Evolutionary conservation across 192 early-diverging fungal genomes (phyloP).

Genomic region (Bifiguratus adelaidae): DNA sequence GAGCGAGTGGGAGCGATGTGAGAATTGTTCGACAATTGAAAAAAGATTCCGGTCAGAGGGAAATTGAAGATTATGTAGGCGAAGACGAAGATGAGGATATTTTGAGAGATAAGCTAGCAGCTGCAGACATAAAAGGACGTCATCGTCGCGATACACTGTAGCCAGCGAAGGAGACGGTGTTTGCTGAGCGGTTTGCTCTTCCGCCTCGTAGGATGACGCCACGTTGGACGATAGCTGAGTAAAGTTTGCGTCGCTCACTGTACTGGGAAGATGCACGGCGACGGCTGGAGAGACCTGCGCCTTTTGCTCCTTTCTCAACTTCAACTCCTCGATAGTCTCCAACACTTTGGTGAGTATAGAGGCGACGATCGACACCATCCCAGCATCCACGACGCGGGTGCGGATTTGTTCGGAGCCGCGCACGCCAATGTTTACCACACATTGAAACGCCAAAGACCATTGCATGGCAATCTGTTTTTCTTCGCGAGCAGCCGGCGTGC

Average conservation of each 20-base stretch:
- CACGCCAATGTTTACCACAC: slow-evolving; percentile 79
- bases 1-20: slow-evolving; percentile 48
- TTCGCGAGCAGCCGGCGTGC: slow-evolving; percentile 45
- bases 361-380: slow-evolving; percentile 74
- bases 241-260: too few species aligned
- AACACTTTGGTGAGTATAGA: slow-evolving; percentile 61
- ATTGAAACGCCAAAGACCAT: slow-evolving; percentile 76
- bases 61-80: slow-evolving; percentile 29
- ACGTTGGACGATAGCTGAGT: too few species aligned
- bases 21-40: slow-evolving; percentile 67
- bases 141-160: slow-evolving; percentile 64
- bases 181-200: background rate
- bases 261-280: too few species aligned
- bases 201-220: too few species aligned
- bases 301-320: slow-evolving; percentile 36
- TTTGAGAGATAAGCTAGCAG: slow-evolving; percentile 85
- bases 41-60: slow-evolving; percentile 57
- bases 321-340: slow-evolving; percentile 36
- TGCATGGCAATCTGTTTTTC: slow-evolving; percentile 67
- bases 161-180: background rate
- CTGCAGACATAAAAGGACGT: slow-evolving; percentile 74
- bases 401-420: slow-evolving; percentile 71
- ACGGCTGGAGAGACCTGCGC: too few species aligned
- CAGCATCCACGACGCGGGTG: slow-evolving; percentile 76
- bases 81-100: slow-evolving; percentile 69